Percentiles rank a stretch among this genome's conserved stretches.
Conservation (phyloP, 2,329 filamentous ascomycete species). For the Ophiostoma triangulosporum region DNA sequence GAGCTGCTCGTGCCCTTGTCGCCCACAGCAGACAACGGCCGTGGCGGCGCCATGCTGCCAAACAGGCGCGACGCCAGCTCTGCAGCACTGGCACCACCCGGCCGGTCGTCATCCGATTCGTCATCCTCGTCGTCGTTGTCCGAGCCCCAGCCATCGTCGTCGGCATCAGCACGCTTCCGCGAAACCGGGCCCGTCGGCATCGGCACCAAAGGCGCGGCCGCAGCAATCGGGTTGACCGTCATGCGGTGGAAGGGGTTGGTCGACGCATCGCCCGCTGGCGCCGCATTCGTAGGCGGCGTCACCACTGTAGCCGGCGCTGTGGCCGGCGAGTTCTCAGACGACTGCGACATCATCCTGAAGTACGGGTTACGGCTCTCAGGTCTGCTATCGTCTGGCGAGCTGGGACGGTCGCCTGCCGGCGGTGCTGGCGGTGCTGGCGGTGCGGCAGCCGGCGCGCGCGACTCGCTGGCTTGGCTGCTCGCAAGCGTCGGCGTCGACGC, state of each 20-base stretch:
- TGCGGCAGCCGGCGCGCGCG: constrained; percentile 31
- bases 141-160: constrained; percentile 71
- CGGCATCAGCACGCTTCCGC: constrained; percentile 37
- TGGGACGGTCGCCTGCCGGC: constrained; percentile 34
- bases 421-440: not conserved
- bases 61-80: constrained; percentile 91
- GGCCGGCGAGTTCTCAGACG: constrained; percentile 35
- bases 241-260: constrained; percentile 95
- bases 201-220: constrained; percentile 32
- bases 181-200: constrained; percentile 36
- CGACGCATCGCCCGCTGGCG: constrained; percentile 34
- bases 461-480: constrained; percentile 34
- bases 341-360: constrained; percentile 74
- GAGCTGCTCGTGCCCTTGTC: constrained; percentile 41
- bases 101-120: constrained; percentile 64
- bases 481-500: constrained; percentile 25
- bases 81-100: constrained; percentile 70
- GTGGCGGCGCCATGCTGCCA: constrained; percentile 88
- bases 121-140: constrained; percentile 49
- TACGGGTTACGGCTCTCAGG: constrained; percentile 89
- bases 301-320: not conserved
- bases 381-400: constrained; percentile 38
- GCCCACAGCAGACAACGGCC: constrained; percentile 68
- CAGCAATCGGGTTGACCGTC: constrained; percentile 44
- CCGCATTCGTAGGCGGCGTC: constrained; percentile 23